Evolutionary conservation across 192 early-diverging fungal genomes (phyloP).

Genomic region (Podila horticola): DNA sequence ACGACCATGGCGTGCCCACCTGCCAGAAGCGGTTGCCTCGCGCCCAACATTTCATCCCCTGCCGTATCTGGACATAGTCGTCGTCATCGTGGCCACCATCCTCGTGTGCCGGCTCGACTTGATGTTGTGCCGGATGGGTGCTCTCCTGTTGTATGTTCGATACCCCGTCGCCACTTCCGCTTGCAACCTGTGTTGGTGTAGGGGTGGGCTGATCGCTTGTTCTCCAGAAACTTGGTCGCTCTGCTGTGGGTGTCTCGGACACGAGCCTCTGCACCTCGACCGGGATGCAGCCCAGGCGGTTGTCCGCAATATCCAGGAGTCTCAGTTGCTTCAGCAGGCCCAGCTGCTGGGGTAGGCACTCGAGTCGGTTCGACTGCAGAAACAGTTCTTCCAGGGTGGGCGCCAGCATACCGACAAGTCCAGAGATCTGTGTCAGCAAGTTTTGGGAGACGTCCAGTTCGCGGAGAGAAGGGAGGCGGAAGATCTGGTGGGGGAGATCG

Average conservation of each 20-base stretch:
- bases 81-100: slow-evolving; percentile 52
- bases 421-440: slow-evolving; percentile 24
- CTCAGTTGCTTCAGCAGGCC: slow-evolving; percentile 26
- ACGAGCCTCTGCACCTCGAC: slow-evolving; percentile 45
- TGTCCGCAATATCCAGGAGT: slow-evolving; percentile 47
- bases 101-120: slow-evolving; percentile 6
- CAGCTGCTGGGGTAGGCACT: slow-evolving; percentile 36
- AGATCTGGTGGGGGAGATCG: slow-evolving; percentile 39
- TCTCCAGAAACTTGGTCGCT: slow-evolving; percentile 18
- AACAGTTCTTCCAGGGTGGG: slow-evolving; percentile 32
- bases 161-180: neutral
- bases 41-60: slow-evolving; percentile 52
- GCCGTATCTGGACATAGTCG: slow-evolving; percentile 49
- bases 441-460: slow-evolving; percentile 52
- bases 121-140: neutral
- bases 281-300: slow-evolving; percentile 44
- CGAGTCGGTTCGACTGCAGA: slow-evolving; percentile 40
- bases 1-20: slow-evolving; percentile 15
- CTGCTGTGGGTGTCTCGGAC: slow-evolving; percentile 24
- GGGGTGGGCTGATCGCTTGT: neutral
- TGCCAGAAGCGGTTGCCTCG: slow-evolving; percentile 49
- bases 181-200: neutral
- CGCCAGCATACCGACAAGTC: slow-evolving; percentile 35
- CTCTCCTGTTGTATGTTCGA: neutral
- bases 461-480: slow-evolving; percentile 29